Percentiles rank a stretch among this genome's conserved stretches.
Evolutionary conservation across 1,139 yeast species (phyloP).

Genomic region (Scheffersomyces cryptocercus): DNA sequence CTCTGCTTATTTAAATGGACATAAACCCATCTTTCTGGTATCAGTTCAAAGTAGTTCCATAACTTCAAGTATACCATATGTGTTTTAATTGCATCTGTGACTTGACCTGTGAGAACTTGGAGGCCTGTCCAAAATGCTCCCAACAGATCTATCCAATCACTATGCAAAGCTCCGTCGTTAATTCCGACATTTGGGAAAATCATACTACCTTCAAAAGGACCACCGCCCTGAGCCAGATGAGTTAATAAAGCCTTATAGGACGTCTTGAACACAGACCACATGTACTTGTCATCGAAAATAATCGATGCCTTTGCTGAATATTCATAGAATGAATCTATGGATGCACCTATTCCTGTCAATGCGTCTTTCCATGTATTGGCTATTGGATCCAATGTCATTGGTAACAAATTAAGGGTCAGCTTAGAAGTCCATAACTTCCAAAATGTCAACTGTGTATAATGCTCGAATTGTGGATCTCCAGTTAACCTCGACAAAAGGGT

Average conservation of each 20-base stretch:
- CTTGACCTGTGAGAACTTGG: slow-evolving; percentile 75
- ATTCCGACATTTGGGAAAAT: slow-evolving; percentile 63
- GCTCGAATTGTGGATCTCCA: slow-evolving; percentile 70
- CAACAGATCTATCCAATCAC: slow-evolving; percentile 81
- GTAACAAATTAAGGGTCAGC: slow-evolving; percentile 63
- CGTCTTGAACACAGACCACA: slow-evolving; percentile 59
- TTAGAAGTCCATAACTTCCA: slow-evolving; percentile 71
- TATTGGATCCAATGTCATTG: slow-evolving; percentile 73
- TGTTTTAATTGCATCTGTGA: slow-evolving; percentile 61
- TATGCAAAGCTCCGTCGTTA: slow-evolving; percentile 48
- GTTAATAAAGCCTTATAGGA: slow-evolving; percentile 60
- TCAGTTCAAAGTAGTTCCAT: slow-evolving; percentile 78
- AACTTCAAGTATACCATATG: slow-evolving; percentile 72
- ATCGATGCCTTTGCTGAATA: slow-evolving; percentile 79
- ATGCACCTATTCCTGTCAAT: slow-evolving; percentile 84
- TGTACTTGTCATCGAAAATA: slow-evolving; percentile 64
- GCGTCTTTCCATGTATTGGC: slow-evolving; percentile 58
- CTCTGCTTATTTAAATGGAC: slow-evolving; percentile 9
- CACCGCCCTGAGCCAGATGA: slow-evolving; percentile 42
- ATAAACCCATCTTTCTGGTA: slow-evolving; percentile 87
- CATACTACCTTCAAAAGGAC: slow-evolving; percentile 49
- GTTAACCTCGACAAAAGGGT: slow-evolving; percentile 72
- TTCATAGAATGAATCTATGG: slow-evolving; percentile 91
- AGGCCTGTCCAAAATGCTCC: slow-evolving; percentile 90
- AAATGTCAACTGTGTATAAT: slow-evolving; percentile 61